Evolutionary conservation across 129 eudicot genomes (phyloP), one percentile per base, ranked within the genome.

Genomic region (Helichrysum umbraculigerum): DNA sequence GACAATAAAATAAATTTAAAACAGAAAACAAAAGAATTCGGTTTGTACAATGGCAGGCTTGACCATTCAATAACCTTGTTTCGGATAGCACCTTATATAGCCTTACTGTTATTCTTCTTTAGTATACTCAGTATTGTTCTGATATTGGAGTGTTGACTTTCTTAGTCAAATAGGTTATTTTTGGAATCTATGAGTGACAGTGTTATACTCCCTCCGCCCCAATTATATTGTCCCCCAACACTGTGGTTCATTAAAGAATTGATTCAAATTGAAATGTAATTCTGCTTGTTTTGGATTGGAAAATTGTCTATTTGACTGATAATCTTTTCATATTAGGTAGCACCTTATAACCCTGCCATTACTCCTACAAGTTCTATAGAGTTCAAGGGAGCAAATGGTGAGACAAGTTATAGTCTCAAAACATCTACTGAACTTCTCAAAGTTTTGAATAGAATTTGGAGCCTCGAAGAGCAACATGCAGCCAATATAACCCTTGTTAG

Each of bases 401-500:
- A 91, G 75, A 65, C 97, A 14, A 76, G 84, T 63, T 89, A 85
- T 30, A 84, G 88, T 82, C 86, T 93, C 50, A 90, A 88, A 86
- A 93, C 98, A 81, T 93, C 98, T 1, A 88, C 98, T 0, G 97
- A 93, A 71, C 89, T 93, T 14, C 83, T 93, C 34, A 93, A 91
- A 86, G 98, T 93, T 51, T 73, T 93, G 65, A 93, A 93, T 29
- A 83, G 98, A 54, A 93, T 93, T 66, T 93, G 98, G 98, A 86
- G 85, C 77, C 89, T 93, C 15, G 98, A 93, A 85, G 98, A 93
- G 44, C 98, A 93, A 77, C 98, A 93, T 30, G 81, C 87, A 2
- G 79, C 98, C 16, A 94, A 93, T 47, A 75, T 93, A 72, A 44
- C 88, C 47, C 91, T 93, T 2, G 90, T 93, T 39, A 89, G 78